Base-by-base conservation (phyloP, 805 yeast species). In the Kazachstania kunashirensis region DNA sequence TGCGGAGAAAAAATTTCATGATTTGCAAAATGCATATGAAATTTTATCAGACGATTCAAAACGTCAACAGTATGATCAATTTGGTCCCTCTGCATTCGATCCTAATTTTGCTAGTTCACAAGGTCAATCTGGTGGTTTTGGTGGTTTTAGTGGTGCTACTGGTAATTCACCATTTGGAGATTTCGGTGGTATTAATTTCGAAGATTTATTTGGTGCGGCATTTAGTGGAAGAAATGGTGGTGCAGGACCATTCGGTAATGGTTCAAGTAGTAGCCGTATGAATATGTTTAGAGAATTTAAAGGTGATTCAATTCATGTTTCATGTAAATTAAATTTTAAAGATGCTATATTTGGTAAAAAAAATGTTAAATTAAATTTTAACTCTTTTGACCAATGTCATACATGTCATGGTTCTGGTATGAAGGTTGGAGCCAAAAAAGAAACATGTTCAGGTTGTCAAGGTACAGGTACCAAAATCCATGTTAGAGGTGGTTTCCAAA, bases 401-500 rank as follows among this genome's bases (percentile, higher is more conserved):
- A 71, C 85, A 0, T 92, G 99, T 66, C 58, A 71, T 20, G 96
- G 97, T 6, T 66, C 82, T 10, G 99, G 99, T 2, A 61, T 92
- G 63, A 84, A 89, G 57, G 52, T 66, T 11, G 89, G 88, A 19
- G 54, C 55, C 1, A 71, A 73, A 59, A 81, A 84, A 53, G 63
- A 76, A 9, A 83, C 95, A 0, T 92, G 98, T 67, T 64, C 74
- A 1, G 63, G 84, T 3, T 92, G 99, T 67, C 84, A 85, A 39
- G 99, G 99, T 40, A 75, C 95, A 0, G 99, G 99, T 4, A 80
- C 88, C 24, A 76, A 80, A 13, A 81, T 86, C 15, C 96, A 89
- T 50, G 68, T 77, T 32, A 71, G 79, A 47, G 96, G 94, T 4
- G 97, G 97, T 0, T 92, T 89, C 72, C 96, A 88, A 52, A 86